Evolutionary conservation across 257 asterid genomes (phyloP).

Genomic region (Solanum pimpinellifolium): DNA sequence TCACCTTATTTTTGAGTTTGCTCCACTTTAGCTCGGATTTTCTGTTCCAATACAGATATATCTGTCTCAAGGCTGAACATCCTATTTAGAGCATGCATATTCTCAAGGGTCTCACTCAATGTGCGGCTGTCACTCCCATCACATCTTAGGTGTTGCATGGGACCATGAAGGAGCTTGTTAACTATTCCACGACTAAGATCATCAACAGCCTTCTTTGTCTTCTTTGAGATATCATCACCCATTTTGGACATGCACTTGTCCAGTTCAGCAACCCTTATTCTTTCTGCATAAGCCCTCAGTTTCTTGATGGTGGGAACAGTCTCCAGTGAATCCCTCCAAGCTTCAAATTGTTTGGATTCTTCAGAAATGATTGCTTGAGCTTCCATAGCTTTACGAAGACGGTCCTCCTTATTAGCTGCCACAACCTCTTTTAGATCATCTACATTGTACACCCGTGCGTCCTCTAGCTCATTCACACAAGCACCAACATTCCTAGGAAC

Average conservation of each 20-base stretch:
- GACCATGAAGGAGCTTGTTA: constrained; percentile 92
- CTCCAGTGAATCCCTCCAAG: constrained; percentile 88
- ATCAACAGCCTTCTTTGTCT: constrained; percentile 69
- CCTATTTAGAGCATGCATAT: constrained; percentile 87
- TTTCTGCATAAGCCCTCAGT: constrained; percentile 81
- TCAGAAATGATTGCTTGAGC: constrained; percentile 73
- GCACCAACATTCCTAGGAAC: constrained; percentile 92
- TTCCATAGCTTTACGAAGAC: constrained; percentile 85
- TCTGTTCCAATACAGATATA: constrained; percentile 77
- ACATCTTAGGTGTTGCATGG: constrained; percentile 96
- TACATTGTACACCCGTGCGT: constrained; percentile 71
- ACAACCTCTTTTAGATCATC: constrained; percentile 95
- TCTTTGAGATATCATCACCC: constrained; percentile 85
- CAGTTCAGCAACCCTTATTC: constrained; percentile 72
- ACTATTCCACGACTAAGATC: constrained; percentile 87
- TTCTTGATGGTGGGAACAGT: constrained; percentile 96
- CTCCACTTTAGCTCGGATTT: constrained; percentile 81
- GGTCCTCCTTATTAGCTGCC: constrained; percentile 87
- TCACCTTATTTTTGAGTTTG: constrained; percentile 50
- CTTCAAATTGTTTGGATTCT: constrained; percentile 81
- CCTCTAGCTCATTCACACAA: constrained; percentile 54
- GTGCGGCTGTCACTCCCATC: constrained; percentile 93
- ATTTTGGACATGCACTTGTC: constrained; percentile 86
- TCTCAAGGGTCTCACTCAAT: constrained; percentile 88
- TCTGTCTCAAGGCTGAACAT: constrained; percentile 86